Percentiles rank a stretch among this genome's conserved stretches.
Conservation (phyloP, 2,329 filamentous ascomycete species). For the Curvularia sp. region DNA sequence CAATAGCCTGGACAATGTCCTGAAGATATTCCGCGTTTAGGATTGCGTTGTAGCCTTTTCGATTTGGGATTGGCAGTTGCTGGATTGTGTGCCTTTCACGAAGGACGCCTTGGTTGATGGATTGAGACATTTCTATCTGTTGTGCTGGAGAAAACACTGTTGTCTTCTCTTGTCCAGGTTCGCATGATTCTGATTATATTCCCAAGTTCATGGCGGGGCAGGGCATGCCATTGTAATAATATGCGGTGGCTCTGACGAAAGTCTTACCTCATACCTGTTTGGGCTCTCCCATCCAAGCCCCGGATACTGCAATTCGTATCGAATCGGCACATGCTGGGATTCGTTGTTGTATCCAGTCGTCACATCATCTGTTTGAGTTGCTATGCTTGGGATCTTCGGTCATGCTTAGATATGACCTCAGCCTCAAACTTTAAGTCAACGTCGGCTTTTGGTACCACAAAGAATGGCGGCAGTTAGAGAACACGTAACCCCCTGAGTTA, state of each 20-base stretch:
- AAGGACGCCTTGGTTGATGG: constrained; percentile 1
- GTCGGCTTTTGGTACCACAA: neutral
- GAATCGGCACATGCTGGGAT: neutral
- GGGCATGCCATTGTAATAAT: neutral
- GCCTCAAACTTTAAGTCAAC: neutral
- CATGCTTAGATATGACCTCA: neutral
- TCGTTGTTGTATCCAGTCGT: no score
- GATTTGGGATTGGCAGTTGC: constrained; percentile 24
- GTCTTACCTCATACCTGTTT: constrained; percentile 18
- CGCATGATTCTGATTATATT: neutral
- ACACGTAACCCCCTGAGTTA: neutral
- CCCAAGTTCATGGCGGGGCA: neutral
- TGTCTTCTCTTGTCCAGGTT: neutral
- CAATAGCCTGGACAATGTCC: constrained; percentile 26
- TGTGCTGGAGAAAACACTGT: neutral
- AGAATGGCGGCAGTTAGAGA: neutral
- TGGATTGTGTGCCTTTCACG: constrained; percentile 26
- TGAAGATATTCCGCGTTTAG: constrained; percentile 25
- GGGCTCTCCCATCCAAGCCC: constrained; percentile 14
- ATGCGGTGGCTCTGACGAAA: constrained; percentile 12
- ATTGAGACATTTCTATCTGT: constrained; percentile 9
- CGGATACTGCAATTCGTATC: neutral
- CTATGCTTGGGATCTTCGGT: neutral
- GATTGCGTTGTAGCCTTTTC: constrained; percentile 29
- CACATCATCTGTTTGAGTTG: neutral